These are phyloP conservation scores for Microbotryum silenes-acaulis DNA, from an alignment of 1,284 basidiomycete genomes.

Conservation along the genomic window DNA sequence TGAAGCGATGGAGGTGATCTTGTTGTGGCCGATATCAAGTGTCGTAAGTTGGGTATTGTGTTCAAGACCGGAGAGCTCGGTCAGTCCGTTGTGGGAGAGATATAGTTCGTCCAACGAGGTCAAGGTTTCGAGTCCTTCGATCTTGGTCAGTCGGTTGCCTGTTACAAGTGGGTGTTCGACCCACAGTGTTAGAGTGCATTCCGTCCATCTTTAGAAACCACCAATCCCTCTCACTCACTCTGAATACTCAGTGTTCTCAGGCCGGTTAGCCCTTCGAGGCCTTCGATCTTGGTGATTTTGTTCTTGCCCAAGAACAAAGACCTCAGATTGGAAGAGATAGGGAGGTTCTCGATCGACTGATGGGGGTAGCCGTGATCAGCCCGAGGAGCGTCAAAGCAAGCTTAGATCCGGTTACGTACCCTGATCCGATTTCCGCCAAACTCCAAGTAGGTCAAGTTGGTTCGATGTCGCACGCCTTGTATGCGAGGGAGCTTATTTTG, in stretches of 20 bases:
- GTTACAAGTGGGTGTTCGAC: background rate
- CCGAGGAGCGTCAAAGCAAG: no score
- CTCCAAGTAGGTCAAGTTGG: conserved; percentile 73
- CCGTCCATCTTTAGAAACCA: no score
- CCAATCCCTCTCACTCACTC: conserved; percentile 17
- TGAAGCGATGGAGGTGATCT: conserved; percentile 61
- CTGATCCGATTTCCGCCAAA: conserved; percentile 86
- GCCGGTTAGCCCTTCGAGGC: conserved; percentile 59
- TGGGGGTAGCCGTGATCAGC: background rate
- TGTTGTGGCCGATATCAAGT: conserved; percentile 81
- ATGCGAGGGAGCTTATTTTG: conserved; percentile 90
- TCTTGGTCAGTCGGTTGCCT: conserved; percentile 35
- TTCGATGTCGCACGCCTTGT: conserved; percentile 49
- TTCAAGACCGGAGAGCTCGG: conserved; percentile 75
- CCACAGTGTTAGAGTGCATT: background rate
- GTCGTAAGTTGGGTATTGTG: conserved; percentile 71
- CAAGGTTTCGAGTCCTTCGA: conserved; percentile 36
- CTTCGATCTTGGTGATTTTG: conserved; percentile 79
- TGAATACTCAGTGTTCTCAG: conserved; percentile 64
- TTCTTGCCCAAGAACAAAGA: conserved; percentile 98
- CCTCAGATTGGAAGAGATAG: conserved; percentile 54
- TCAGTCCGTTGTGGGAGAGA: conserved; percentile 86
- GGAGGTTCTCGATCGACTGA: conserved; percentile 71
- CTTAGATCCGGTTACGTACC: conserved; percentile 42
- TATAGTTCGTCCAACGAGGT: conserved; percentile 77